Base-by-base conservation (phyloP, 2,329 filamentous ascomycete genomes). In the Epicoccum sorghinum region DNA sequence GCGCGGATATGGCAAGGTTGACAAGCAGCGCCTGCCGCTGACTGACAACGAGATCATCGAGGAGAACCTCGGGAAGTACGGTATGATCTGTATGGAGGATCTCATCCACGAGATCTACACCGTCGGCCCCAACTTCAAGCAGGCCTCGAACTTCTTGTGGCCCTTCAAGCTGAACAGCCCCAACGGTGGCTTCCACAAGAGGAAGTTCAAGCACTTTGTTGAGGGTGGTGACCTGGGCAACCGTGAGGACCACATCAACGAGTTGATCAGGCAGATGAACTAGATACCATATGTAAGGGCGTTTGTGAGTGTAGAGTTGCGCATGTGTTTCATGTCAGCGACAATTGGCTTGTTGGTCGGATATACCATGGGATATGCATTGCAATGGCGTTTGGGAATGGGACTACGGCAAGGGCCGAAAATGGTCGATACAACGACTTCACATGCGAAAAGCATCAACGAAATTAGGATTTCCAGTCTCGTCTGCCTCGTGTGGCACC, bases 161-260 rank as follows among this genome's bases (percentile, higher is more conserved):
- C 95, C 95, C 77, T 99, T 99, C 89, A 98, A 99, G 90, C 90
- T 99, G 70, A 92, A 87, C 87, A 97, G 96, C 88, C 95, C 95
- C 77, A 98, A 83, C 71, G 95, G 95, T 79, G 93, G 95, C 66
- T 99, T 98, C 91, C 89, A 89, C 72, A 81, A 89, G 73, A 86
- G 95, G 82, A 99, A 98, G 86, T 98, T 98, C 88, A 95, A 92
- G 86, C 93, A 98, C 85, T 98, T 91, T 84, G 90, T 98, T 64
- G 90, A 97, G 86, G 95, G 93, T 81, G 95, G 95, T 89, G 95
- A 99, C 81, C 84, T 96, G 72, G 95, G 95, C 79, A 98, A 99
- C 88, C 90, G 95, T 69, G 95, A 99, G 86, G 93, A 98, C 75
- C 88, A 93, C 83, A 97, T 98, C 87, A 98, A 98, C 82, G 84